Percentiles rank a stretch among this genome's conserved stretches.
phyloP scores from a whole-genome alignment of 2,329 filamentous ascomycete species.

The Claviceps sp. region DNA sequence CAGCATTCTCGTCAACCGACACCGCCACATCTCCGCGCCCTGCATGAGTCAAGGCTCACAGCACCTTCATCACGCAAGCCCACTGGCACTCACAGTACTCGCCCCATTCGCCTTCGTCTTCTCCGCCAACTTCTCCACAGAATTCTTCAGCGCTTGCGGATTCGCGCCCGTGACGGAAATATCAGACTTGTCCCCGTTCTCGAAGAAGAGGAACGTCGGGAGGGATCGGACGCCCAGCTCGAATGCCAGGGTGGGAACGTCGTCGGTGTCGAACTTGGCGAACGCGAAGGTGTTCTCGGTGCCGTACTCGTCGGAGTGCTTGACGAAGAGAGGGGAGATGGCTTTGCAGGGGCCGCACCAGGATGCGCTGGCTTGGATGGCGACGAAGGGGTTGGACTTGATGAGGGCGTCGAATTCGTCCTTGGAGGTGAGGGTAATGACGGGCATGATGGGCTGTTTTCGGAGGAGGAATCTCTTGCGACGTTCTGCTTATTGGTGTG shows the following conservation, averaged over 20 bases:
- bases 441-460: slow-evolving; percentile 15
- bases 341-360: slow-evolving; percentile 50
- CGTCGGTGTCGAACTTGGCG: slow-evolving; percentile 46
- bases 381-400: slow-evolving; percentile 33
- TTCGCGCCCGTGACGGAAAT: slow-evolving; percentile 30
- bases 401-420: slow-evolving; percentile 37
- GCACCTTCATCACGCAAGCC: no score
- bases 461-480: no score
- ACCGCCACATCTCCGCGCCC: no score
- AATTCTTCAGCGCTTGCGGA: slow-evolving; percentile 19
- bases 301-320: slow-evolving; percentile 27
- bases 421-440: slow-evolving; percentile 26
- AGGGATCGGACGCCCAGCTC: slow-evolving; percentile 40
- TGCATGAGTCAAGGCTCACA: no score
- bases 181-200: slow-evolving; percentile 31
- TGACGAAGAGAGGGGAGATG: slow-evolving; percentile 40
- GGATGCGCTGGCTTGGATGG: slow-evolving; percentile 43
- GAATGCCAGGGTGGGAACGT: slow-evolving; percentile 33
- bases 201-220: slow-evolving; percentile 48
- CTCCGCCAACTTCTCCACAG: slow-evolving; percentile 12
- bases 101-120: slow-evolving; percentile 14
- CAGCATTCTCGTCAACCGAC: no score
- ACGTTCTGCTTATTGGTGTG: no score
- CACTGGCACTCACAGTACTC: slow-evolving; percentile 5
- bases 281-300: slow-evolving; percentile 34